Percentiles rank a stretch among this genome's conserved stretches.
phyloP scores from a whole-genome alignment of 768 basidiomycete species.

The Neoboletus brunneissimus region DNA sequence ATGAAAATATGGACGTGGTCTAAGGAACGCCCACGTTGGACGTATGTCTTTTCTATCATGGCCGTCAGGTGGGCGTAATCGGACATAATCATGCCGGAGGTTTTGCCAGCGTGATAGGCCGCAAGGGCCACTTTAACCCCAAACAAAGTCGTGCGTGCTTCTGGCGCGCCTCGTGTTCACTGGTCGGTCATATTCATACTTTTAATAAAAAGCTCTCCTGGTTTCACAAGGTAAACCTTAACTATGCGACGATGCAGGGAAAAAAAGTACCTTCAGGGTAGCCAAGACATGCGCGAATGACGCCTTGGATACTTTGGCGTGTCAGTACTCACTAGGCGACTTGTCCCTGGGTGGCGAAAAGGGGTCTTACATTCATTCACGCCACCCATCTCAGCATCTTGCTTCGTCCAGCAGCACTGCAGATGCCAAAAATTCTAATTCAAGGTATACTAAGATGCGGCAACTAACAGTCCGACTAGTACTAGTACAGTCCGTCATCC shows the following conservation, averaged over 20 bases:
- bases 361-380: constrained; percentile 6
- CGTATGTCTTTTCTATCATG: background rate
- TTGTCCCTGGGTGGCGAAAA: constrained; percentile 26
- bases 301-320: constrained; percentile 14
- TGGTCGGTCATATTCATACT: constrained; percentile 1
- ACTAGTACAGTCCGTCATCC: constrained; percentile 33
- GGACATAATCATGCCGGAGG: background rate
- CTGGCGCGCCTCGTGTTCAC: constrained; percentile 31
- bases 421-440: constrained; percentile 34
- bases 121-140: constrained; percentile 19
- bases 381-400: constrained; percentile 12
- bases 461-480: constrained; percentile 31
- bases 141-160: constrained; percentile 23
- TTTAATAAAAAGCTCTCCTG: constrained; percentile 4
- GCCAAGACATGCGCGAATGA: constrained; percentile 11
- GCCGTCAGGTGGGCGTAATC: constrained; percentile 1
- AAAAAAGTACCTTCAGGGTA: constrained; percentile 13
- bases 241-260: constrained; percentile 12
- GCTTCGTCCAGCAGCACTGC: background rate
- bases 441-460: constrained; percentile 34
- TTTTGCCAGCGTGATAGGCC: background rate
- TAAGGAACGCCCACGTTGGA: background rate
- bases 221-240: constrained; percentile 23
- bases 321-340: constrained; percentile 15
- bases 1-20: background rate